Conservation (phyloP, 345 rosid species). For the Lagerstroemia speciosa region DNA sequence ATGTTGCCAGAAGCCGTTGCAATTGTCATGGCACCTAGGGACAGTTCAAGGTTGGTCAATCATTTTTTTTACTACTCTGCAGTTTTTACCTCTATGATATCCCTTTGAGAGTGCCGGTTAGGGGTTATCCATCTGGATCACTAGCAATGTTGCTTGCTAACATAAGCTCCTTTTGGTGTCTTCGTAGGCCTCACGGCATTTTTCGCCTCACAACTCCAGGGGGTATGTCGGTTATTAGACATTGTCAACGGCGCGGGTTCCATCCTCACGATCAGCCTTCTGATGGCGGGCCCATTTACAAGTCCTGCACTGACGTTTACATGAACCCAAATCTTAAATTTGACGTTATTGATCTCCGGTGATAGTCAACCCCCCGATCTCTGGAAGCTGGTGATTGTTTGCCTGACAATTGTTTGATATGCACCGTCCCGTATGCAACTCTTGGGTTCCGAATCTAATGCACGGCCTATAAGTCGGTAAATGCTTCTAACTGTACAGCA, state of each 20-base stretch:
- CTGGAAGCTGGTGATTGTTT: background rate
- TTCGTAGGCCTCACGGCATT: slow-evolving; percentile 67
- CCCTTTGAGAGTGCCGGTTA: background rate
- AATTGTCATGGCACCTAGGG: slow-evolving; percentile 97
- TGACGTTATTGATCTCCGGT: slow-evolving; percentile 84
- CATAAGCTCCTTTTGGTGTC: background rate
- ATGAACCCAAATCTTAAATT: slow-evolving; percentile 76
- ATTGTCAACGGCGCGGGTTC: slow-evolving; percentile 84
- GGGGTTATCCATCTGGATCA: too few relatives aligned
- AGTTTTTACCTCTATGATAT: background rate
- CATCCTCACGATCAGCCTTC: slow-evolving; percentile 69
- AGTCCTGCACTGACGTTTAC: slow-evolving; percentile 71
- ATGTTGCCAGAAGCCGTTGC: slow-evolving; percentile 97
- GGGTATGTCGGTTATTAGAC: slow-evolving; percentile 85
- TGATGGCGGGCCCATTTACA: slow-evolving; percentile 88
- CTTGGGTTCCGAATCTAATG: background rate
- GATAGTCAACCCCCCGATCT: slow-evolving; percentile 12
- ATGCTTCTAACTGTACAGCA: background rate
- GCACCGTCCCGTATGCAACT: background rate
- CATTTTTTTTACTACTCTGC: background rate
- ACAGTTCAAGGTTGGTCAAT: slow-evolving; percentile 46
- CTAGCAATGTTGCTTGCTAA: too few relatives aligned
- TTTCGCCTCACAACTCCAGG: slow-evolving; percentile 88
- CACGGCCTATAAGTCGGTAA: background rate
- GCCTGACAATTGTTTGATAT: slow-evolving; percentile 1